phyloP scores from a whole-genome alignment of 148 eudicot genomes.

The Chenopodium suecicum region DNA sequence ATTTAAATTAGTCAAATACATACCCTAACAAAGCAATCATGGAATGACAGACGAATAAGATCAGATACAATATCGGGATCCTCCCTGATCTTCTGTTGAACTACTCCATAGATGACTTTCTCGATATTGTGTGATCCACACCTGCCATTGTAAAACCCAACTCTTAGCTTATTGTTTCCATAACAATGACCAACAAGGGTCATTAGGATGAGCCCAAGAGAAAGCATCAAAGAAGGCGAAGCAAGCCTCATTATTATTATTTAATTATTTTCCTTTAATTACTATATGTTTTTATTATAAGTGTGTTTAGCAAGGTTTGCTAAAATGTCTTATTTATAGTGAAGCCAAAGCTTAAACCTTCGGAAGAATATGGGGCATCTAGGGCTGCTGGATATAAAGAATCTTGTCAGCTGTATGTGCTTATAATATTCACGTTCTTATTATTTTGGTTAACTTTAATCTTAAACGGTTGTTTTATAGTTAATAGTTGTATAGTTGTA shows the following conservation, averaged over 20 bases:
- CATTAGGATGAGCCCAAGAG: background rate
- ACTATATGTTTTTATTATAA: background rate
- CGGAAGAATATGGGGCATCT: background rate
- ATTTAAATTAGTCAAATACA: background rate
- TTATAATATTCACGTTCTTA: background rate
- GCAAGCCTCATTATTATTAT: background rate
- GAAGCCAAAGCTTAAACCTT: background rate
- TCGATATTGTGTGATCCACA: background rate
- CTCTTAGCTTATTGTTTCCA: background rate
- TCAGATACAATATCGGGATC: background rate
- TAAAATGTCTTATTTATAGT: background rate
- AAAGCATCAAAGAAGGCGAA: background rate
- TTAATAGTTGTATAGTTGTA: background rate
- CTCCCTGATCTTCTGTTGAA: background rate
- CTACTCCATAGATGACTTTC: background rate
- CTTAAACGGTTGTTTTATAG: background rate
- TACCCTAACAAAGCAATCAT: background rate
- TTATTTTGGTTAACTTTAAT: background rate
- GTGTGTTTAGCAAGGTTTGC: background rate
- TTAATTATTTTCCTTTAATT: background rate
- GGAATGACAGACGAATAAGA: background rate
- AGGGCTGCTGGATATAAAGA: constrained; percentile 7
- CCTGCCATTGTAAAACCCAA: background rate
- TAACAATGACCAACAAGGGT: background rate
- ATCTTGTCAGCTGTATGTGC: background rate